phyloP scores from a whole-genome alignment of 2,329 filamentous ascomycete species.

The Pseudocercospora pini-densiflorae region DNA sequence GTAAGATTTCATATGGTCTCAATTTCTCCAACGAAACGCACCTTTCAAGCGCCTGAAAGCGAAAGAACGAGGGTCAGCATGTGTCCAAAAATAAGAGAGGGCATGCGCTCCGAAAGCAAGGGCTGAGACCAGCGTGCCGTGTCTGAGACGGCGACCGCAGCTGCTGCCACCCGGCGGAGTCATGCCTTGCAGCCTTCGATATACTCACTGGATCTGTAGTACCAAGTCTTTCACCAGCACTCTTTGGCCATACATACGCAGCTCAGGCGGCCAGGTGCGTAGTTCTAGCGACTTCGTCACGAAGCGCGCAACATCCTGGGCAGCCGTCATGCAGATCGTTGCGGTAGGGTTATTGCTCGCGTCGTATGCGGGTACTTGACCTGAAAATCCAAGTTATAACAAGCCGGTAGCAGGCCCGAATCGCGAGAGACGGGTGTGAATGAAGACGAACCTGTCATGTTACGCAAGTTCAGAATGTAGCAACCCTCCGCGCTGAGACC shows the following conservation, averaged over 20 bases:
- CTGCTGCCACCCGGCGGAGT: no score
- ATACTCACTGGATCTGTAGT: slow-evolving; percentile 51
- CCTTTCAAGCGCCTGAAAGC: neutral
- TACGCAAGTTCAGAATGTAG: slow-evolving; percentile 68
- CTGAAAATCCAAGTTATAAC: slow-evolving; percentile 42
- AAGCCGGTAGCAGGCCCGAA: neutral
- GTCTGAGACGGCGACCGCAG: no score
- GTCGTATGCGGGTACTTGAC: slow-evolving; percentile 65
- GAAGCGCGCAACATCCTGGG: slow-evolving; percentile 72
- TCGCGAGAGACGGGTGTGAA: neutral
- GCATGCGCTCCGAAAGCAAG: no score
- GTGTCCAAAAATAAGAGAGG: no score
- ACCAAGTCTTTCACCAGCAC: slow-evolving; percentile 66
- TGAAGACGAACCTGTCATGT: slow-evolving; percentile 38
- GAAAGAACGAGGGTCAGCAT: no score
- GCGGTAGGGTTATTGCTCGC: slow-evolving; percentile 52
- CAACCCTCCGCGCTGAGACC: slow-evolving; percentile 62
- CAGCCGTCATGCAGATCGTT: slow-evolving; percentile 70
- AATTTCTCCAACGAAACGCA: neutral
- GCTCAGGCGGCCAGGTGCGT: slow-evolving; percentile 68
- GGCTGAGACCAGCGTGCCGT: no score
- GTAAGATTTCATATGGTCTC: neutral
- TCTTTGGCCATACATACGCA: slow-evolving; percentile 70
- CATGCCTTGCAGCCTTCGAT: no score
- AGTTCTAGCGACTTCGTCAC: slow-evolving; percentile 71